Evolutionary conservation across 371 early-diverging fungal species (phyloP).

Genomic region (Mucor saturninus): DNA sequence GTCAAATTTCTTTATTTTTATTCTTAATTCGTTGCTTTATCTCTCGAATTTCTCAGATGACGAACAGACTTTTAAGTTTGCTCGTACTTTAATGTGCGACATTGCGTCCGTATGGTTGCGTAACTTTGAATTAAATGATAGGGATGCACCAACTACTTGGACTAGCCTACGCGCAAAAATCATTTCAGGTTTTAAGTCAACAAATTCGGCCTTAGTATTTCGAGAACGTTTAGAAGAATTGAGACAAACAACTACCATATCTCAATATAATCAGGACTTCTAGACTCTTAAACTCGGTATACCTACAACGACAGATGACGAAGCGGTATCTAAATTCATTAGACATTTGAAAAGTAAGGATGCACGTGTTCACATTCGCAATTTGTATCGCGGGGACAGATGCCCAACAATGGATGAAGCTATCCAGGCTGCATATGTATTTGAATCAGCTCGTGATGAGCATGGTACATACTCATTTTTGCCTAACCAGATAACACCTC

Average conservation of each 20-base stretch:
- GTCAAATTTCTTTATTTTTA: too few relatives aligned
- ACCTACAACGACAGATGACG: conserved; percentile 5
- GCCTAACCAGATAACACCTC: not conserved
- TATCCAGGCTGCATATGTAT: not conserved
- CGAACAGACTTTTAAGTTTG: not conserved
- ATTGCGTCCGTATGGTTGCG: not conserved
- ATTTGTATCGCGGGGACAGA: not conserved
- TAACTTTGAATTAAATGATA: not conserved
- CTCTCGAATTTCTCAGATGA: too few relatives aligned
- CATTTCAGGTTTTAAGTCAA: not conserved
- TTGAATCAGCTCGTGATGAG: not conserved
- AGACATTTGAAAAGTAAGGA: not conserved
- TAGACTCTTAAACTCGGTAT: not conserved
- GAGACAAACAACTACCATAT: not conserved
- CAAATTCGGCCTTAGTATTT: not conserved
- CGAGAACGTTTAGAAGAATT: not conserved
- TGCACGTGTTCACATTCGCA: conserved; percentile 1
- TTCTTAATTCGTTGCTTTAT: too few relatives aligned
- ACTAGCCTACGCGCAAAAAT: not conserved
- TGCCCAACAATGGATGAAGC: not conserved
- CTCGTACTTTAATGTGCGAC: not conserved
- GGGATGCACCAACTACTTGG: not conserved
- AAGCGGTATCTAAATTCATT: conserved; percentile 4
- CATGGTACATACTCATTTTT: not conserved
- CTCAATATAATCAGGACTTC: conserved; percentile 4